phyloP scores from a whole-genome alignment of 805 yeast genomes.

The Jamesozyma rosinii region DNA sequence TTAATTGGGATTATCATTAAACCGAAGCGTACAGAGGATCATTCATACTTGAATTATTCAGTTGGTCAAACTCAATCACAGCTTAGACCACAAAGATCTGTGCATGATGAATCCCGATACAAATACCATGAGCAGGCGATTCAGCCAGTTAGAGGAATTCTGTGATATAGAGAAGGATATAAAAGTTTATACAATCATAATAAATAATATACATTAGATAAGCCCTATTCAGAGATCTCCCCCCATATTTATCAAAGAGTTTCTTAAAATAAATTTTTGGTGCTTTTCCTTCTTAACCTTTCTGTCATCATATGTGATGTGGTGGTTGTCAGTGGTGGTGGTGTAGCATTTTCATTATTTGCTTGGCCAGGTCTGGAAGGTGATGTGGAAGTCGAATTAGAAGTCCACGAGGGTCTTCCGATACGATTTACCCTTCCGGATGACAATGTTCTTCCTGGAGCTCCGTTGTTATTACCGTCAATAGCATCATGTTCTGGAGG shows the following conservation, averaged over 20 bases:
- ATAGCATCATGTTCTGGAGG: neutral
- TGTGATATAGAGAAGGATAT: too few relatives aligned
- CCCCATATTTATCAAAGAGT: neutral
- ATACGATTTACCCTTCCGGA: neutral
- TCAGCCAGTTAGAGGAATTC: neutral
- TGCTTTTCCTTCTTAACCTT: constrained; percentile 20
- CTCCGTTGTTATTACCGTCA: neutral
- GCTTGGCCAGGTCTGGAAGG: neutral
- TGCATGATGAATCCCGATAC: neutral
- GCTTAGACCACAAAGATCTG: neutral
- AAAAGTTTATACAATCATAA: too few relatives aligned
- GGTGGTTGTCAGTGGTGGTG: constrained; percentile 1
- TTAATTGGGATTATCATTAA: constrained; percentile 69
- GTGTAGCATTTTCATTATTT: neutral
- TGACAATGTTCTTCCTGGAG: constrained; percentile 2
- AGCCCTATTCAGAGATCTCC: too few relatives aligned
- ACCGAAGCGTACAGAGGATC: constrained; percentile 75
- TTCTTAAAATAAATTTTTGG: constrained; percentile 6
- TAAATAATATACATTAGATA: too few relatives aligned
- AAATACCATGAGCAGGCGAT: neutral
- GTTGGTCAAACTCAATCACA: neutral
- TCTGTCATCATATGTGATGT: constrained; percentile 27
- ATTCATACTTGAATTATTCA: constrained; percentile 43
- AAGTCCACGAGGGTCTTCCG: constrained; percentile 2
- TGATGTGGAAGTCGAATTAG: neutral